Conservation (phyloP, 306 rosid genomes). For the Arachis stenosperma region DNA sequence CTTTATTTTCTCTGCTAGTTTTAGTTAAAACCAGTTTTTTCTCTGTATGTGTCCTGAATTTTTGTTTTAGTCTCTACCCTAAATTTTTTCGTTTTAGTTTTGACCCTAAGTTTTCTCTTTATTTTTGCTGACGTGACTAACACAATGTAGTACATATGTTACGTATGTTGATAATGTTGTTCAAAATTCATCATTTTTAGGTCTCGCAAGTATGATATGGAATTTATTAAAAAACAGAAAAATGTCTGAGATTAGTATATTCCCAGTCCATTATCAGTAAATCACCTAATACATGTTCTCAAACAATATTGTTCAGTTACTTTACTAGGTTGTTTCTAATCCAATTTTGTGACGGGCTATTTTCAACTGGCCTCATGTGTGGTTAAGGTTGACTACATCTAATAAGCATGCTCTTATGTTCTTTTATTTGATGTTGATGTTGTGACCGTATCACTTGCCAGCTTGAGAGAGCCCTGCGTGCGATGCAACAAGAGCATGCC, state of each 20-base stretch:
- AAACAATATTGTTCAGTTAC: not conserved
- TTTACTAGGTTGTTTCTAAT: slow-evolving; percentile 19
- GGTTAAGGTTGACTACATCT: slow-evolving; percentile 16
- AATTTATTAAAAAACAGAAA: not conserved
- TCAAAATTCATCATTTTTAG: too few species aligned
- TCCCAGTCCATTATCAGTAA: not conserved
- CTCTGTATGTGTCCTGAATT: too few species aligned
- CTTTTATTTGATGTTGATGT: slow-evolving; percentile 30
- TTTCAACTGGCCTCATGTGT: slow-evolving; percentile 1
- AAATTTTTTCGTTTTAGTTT: not conserved
- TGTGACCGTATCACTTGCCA: slow-evolving; percentile 46
- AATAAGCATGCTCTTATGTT: slow-evolving; percentile 27
- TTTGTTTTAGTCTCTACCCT: not conserved
- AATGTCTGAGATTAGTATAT: too few species aligned
- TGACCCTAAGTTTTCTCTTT: too few species aligned
- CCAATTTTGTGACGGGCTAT: slow-evolving; percentile 26
- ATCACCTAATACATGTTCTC: not conserved
- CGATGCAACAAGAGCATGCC: slow-evolving; percentile 59
- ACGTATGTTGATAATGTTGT: too few species aligned
- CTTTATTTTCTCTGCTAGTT: not conserved
- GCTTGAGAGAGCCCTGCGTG: slow-evolving; percentile 79
- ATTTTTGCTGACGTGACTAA: too few species aligned
- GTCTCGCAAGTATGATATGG: too few species aligned
- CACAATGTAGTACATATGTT: too few species aligned
- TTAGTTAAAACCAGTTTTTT: not conserved